Base-by-base conservation (phyloP, 805 yeast species). In the Spathaspora boniae region DNA sequence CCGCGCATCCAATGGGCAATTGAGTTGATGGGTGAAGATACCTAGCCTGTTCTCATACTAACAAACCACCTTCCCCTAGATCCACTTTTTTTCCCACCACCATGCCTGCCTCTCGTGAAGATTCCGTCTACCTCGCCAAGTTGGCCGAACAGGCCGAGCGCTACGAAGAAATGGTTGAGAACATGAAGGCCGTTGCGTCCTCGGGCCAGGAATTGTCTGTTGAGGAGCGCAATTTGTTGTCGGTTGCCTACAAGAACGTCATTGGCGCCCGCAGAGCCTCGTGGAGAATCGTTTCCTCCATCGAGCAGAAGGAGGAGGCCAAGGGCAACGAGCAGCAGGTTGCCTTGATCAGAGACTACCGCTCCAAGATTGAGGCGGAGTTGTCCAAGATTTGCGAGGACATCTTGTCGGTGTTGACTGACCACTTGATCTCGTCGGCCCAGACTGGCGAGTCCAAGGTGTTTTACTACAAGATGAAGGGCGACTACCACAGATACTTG, bases 81-180 rank as follows among this genome's bases (percentile, higher is more conserved):
- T n/a, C n/a, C n/a, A n/a, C n/a, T n/a, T n/a, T n/a, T n/a, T n/a
- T n/a, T n/a, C n/a, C n/a, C n/a, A n/a, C 17, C 6, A 49, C 53
- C 58, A 80, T 82, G 88, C 75, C 89, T 54, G 73, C 77, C 65
- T 76, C 91, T 59, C 94, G 97, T 76, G 98, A 93, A 82, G 95
- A 93, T 72, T 86, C 94, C 59, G 96, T 93, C 56, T 91, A 89
- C 71, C 80, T 93, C 61, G 98, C 98, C 67, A 91, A 93, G 65
- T 82, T 93, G 64, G 96, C 97, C 59, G 98, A 91, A 72, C 97
- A 91, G 75, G 97, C 98, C 59, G 98, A 93, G 74, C 94, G 98
- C 72, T 93, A 89, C 66, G 98, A 93, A 74, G 98, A 91, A 74
- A 88, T 86, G 97, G 98, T 91, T 54, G 96, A 87, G 67, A 87